phyloP scores from a whole-genome alignment of 306 rosid genomes.

The Vigna reflexopilosa region DNA sequence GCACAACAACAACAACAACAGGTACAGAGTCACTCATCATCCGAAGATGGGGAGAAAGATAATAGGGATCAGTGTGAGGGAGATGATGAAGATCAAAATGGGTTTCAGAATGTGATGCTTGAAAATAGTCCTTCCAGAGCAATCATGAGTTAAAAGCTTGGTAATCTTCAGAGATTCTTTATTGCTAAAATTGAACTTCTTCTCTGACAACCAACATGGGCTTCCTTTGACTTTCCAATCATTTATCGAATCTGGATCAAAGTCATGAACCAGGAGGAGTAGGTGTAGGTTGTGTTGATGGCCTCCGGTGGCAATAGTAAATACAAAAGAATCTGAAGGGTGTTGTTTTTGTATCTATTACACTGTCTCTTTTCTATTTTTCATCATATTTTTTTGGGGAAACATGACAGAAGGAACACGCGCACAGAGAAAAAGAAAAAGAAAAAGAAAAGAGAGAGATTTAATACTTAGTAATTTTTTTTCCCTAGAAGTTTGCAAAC shows the following conservation, averaged over 20 bases:
- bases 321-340: conserved; percentile 8
- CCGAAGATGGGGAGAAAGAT: conserved; percentile 56
- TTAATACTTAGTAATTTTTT: neutral
- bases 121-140: conserved; percentile 49
- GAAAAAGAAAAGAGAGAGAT: conserved; percentile 26
- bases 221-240: conserved; percentile 15
- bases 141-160: conserved; percentile 51
- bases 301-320: neutral
- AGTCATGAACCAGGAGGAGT: conserved; percentile 13
- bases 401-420: conserved; percentile 18
- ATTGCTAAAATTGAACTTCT: neutral
- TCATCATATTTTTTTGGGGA: conserved; percentile 8
- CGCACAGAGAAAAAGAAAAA: neutral
- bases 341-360: conserved; percentile 27
- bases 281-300: neutral
- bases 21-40: conserved; percentile 36
- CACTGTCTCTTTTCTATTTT: neutral
- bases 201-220: conserved; percentile 12
- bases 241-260: conserved; percentile 20
- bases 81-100: conserved; percentile 46
- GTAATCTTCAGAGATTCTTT: conserved; percentile 25
- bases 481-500: conserved; percentile 42
- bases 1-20: conserved; percentile 13
- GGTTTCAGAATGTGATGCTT: conserved; percentile 45
- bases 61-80: conserved; percentile 47